Percentiles rank a stretch among this genome's conserved stretches.
These are phyloP conservation scores for Tulasnella sp. DNA, from an alignment of 768 basidiomycete species.

Conservation along the genomic window DNA sequence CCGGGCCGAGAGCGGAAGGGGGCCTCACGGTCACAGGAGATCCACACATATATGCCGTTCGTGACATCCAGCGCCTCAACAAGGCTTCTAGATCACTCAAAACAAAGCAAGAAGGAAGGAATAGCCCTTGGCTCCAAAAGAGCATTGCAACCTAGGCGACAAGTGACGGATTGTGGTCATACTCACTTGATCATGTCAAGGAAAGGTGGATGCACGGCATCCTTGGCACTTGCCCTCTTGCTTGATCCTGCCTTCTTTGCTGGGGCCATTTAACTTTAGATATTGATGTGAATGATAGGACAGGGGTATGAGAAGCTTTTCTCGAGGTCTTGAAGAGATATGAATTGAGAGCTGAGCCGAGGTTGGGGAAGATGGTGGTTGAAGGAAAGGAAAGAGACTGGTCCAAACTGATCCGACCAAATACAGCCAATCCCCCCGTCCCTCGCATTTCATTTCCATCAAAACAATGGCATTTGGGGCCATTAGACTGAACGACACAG, in stretches of 20 bases:
- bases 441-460: not conserved
- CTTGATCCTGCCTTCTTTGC: slow-evolving; percentile 8
- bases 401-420: slow-evolving; percentile 5
- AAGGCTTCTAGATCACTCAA: too few relatives aligned
- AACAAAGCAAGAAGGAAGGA: too few relatives aligned
- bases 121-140: too few relatives aligned
- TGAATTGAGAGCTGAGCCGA: not conserved
- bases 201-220: slow-evolving; percentile 6
- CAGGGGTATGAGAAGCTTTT: too few relatives aligned
- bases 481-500: not conserved
- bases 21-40: too few relatives aligned
- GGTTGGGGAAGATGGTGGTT: slow-evolving; percentile 1
- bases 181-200: slow-evolving; percentile 16
- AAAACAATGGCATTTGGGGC: not conserved
- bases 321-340: not conserved
- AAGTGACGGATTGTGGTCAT: not conserved
- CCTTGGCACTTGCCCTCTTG: not conserved
- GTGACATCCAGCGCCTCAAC: too few relatives aligned
- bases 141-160: too few relatives aligned
- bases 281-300: not conserved
- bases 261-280: not conserved
- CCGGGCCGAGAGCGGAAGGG: not conserved
- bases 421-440: not conserved
- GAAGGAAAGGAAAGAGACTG: slow-evolving; percentile 6
- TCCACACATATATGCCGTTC: too few relatives aligned